phyloP scores from a whole-genome alignment of 495 filamentous ascomycete genomes.

The Aspergillus bridgeri region DNA sequence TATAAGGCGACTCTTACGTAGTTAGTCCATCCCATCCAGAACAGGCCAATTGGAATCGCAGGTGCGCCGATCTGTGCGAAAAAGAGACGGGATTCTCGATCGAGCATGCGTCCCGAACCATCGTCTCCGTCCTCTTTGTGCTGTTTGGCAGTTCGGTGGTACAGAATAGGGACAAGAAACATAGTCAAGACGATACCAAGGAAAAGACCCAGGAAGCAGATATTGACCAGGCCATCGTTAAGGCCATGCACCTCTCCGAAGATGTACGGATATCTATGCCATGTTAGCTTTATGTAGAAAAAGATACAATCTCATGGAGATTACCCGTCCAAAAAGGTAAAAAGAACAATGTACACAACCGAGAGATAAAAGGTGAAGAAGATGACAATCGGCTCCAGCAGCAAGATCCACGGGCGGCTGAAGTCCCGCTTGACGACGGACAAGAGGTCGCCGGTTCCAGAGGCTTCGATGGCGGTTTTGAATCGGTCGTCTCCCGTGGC shows the following conservation, averaged over 20 bases:
- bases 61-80: conserved; percentile 55
- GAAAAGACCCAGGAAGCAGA: conserved; percentile 57
- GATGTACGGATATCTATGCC: conserved; percentile 51
- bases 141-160: conserved; percentile 50
- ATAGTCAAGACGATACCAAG: conserved; percentile 49
- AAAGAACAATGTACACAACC: conserved; percentile 63
- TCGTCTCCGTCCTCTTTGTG: conserved; percentile 17
- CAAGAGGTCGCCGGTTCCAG: background rate
- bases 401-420: conserved; percentile 19
- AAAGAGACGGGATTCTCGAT: conserved; percentile 21
- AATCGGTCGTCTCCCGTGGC: conserved; percentile 44
- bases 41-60: conserved; percentile 51
- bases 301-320: too few relatives aligned
- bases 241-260: conserved; percentile 57
- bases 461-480: conserved; percentile 39
- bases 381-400: conserved; percentile 49
- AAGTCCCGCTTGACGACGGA: background rate
- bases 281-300: too few relatives aligned
- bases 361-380: conserved; percentile 58
- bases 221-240: conserved; percentile 50
- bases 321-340: conserved; percentile 59
- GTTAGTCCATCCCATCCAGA: conserved; percentile 62
- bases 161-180: conserved; percentile 50
- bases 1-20: conserved; percentile 30
- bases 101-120: background rate